These are phyloP conservation scores for Graphilbum fragrans DNA, from an alignment of 2,329 filamentous ascomycete genomes.

Conservation along the genomic window DNA sequence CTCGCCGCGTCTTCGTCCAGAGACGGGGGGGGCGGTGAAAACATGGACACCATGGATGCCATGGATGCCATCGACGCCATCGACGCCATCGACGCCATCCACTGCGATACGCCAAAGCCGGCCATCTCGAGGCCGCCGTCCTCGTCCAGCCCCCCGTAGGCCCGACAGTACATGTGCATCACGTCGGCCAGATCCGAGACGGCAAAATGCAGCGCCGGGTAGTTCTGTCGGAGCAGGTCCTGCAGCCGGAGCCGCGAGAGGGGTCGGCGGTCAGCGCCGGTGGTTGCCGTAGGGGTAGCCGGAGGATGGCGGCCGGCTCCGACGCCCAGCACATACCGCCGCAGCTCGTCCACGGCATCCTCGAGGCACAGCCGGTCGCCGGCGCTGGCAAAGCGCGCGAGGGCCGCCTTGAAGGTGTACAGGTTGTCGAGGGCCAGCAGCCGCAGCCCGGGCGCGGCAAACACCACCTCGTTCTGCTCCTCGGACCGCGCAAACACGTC, in stretches of 20 bases:
- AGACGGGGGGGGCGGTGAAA: too few relatives aligned
- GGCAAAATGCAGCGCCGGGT: conserved; percentile 37
- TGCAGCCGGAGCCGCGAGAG: conserved; percentile 35
- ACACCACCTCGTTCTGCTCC: conserved; percentile 48
- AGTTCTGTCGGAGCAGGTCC: conserved; percentile 40
- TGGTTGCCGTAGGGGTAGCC: too few relatives aligned
- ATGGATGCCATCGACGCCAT: too few relatives aligned
- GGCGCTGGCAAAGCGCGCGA: conserved; percentile 38
- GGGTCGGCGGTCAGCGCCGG: conserved; percentile 30
- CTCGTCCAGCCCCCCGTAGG: conserved; percentile 38
- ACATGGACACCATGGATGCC: too few relatives aligned
- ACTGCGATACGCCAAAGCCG: conserved; percentile 21
- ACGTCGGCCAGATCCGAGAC: conserved; percentile 39
- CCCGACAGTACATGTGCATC: conserved; percentile 40
- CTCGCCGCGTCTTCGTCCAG: too few relatives aligned
- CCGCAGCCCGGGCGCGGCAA: conserved; percentile 45
- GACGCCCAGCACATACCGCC: conserved; percentile 45
- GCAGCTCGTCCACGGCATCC: conserved; percentile 50
- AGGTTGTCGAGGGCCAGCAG: conserved; percentile 48
- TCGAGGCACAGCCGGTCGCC: conserved; percentile 34
- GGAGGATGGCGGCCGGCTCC: too few relatives aligned
- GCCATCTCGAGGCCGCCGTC: conserved; percentile 31
- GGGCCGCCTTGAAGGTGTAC: conserved; percentile 51
- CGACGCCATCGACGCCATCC: too few relatives aligned
- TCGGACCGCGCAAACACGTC: conserved; percentile 45